Conservation (phyloP, 768 basidiomycete genomes). For the Amanita rimosa region DNA sequence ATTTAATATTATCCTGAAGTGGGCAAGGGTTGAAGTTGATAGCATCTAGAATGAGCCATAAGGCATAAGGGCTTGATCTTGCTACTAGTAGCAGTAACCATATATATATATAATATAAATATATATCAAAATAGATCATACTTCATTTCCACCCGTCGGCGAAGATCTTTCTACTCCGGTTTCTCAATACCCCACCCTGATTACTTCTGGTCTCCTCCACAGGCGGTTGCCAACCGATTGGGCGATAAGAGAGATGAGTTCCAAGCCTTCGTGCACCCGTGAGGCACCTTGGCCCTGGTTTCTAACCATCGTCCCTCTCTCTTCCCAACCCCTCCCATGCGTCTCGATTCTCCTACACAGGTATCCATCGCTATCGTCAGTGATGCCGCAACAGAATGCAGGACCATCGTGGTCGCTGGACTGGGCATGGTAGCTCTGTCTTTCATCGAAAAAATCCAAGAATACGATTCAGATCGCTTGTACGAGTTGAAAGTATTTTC, state of each 20-base stretch:
- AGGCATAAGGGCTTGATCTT: too few relatives aligned
- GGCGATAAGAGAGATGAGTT: constrained; percentile 1
- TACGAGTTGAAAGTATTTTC: neutral
- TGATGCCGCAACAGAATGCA: neutral
- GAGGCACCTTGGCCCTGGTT: neutral
- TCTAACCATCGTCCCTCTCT: neutral
- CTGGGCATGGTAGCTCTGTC: constrained; percentile 6
- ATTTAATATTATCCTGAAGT: too few relatives aligned
- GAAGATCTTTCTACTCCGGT: too few relatives aligned
- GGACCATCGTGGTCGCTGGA: constrained; percentile 4
- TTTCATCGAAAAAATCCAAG: neutral
- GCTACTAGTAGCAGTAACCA: too few relatives aligned
- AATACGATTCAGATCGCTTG: neutral
- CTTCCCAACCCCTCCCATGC: neutral
- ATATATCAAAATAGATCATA: too few relatives aligned
- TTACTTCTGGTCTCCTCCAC: neutral
- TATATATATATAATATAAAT: too few relatives aligned
- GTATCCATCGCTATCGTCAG: neutral
- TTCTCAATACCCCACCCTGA: too few relatives aligned
- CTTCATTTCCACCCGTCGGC: too few relatives aligned
- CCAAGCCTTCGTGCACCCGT: too few relatives aligned
- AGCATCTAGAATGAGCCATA: too few relatives aligned
- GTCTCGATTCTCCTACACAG: neutral
- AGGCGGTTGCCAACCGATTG: neutral
- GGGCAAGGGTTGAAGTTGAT: too few relatives aligned